Evolutionary conservation across 805 yeast species (phyloP).

Genomic region (Kluyveromyces siamensis): DNA sequence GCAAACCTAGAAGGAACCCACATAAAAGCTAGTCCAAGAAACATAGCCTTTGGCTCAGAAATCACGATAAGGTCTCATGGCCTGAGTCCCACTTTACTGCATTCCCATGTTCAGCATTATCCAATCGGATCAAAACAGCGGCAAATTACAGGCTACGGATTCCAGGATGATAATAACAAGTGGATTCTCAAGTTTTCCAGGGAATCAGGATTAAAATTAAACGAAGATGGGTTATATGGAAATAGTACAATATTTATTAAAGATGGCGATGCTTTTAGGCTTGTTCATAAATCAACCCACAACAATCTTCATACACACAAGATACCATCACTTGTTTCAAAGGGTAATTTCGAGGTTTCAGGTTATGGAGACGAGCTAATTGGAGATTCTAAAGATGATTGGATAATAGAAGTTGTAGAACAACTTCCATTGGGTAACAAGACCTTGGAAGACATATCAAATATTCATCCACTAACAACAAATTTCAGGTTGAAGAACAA

Average conservation of each 20-base stretch:
- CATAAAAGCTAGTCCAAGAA: slow-evolving; percentile 61
- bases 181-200: slow-evolving; percentile 51
- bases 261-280: slow-evolving; percentile 54
- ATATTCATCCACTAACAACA: slow-evolving; percentile 74
- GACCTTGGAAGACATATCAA: slow-evolving; percentile 38
- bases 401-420: slow-evolving; percentile 63
- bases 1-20: slow-evolving; percentile 68
- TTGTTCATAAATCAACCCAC: slow-evolving; percentile 53
- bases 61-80: slow-evolving; percentile 53
- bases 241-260: slow-evolving; percentile 26
- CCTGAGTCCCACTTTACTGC: slow-evolving; percentile 61
- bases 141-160: slow-evolving; percentile 73
- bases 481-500: slow-evolving; percentile 67
- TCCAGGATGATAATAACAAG: slow-evolving; percentile 64
- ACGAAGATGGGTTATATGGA: slow-evolving; percentile 16
- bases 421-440: slow-evolving; percentile 36
- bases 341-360: slow-evolving; percentile 52
- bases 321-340: slow-evolving; percentile 52
- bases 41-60: slow-evolving; percentile 46
- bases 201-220: slow-evolving; percentile 28
- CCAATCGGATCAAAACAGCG: slow-evolving; percentile 75
- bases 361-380: slow-evolving; percentile 57
- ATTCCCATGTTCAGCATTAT: slow-evolving; percentile 62
- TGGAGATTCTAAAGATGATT: slow-evolving; percentile 70
- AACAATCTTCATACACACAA: slow-evolving; percentile 67